Conservation (phyloP, 208 protist species). For the Trypanosomatidae sp. region DNA sequence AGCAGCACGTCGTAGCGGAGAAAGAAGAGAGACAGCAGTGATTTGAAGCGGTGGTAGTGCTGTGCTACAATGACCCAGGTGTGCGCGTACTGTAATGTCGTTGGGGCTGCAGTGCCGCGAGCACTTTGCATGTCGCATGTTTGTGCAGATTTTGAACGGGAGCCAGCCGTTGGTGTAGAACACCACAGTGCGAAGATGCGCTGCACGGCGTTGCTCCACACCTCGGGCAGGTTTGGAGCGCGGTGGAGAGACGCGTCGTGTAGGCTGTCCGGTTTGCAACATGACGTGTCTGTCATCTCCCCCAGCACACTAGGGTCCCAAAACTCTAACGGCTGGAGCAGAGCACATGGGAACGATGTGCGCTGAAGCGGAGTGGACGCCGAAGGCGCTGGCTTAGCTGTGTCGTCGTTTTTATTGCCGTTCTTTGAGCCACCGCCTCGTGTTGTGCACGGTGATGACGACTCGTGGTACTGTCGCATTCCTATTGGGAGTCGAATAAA, state of each 20-base stretch:
- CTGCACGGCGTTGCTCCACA: constrained; percentile 24
- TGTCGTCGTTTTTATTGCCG: not conserved
- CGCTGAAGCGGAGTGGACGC: not conserved
- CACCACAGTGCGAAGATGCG: constrained; percentile 25
- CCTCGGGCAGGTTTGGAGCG: constrained; percentile 11
- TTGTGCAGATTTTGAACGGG: not conserved
- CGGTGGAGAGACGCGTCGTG: constrained; percentile 3
- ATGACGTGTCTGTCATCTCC: not conserved
- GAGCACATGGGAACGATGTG: constrained; percentile 10
- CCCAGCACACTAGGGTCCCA: constrained; percentile 18
- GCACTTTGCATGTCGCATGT: not conserved
- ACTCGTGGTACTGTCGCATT: not conserved
- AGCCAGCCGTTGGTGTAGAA: not conserved
- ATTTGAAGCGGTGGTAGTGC: constrained; percentile 62
- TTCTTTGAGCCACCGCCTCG: not conserved
- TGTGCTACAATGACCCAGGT: constrained; percentile 30
- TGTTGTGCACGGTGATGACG: not conserved
- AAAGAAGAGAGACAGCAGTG: constrained; percentile 45
- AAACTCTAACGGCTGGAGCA: constrained; percentile 18
- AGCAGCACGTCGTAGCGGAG: constrained; percentile 27
- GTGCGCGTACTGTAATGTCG: constrained; percentile 11
- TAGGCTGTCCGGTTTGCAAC: not conserved
- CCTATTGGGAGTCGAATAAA: constrained; percentile 21
- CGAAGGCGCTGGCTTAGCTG: not conserved
- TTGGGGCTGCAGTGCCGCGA: not conserved